Conservation (phyloP, 768 basidiomycete species). For the Termitomyces sp. region DNA sequence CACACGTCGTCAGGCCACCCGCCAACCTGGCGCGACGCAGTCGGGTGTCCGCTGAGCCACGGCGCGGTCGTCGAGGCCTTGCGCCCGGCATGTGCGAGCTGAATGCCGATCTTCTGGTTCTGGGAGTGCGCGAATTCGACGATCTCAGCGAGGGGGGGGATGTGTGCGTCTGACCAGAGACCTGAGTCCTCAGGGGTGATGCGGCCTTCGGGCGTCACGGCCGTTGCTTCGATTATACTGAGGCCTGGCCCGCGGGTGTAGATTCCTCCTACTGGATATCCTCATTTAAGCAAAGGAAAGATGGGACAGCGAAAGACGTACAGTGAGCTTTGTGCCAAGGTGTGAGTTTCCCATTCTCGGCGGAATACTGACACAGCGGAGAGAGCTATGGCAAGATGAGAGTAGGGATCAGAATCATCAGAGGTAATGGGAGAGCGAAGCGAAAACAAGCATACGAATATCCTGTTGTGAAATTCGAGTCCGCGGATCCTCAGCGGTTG, state of each 20-base stretch:
- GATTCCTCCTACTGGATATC: constrained; percentile 42
- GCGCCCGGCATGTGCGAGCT: constrained; percentile 73
- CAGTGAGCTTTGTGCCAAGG: constrained; percentile 60
- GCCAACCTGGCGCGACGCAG: constrained; percentile 30
- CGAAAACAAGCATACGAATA: constrained; percentile 36
- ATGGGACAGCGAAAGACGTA: constrained; percentile 26
- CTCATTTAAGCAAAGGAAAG: background rate
- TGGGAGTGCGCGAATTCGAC: constrained; percentile 71
- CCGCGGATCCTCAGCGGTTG: constrained; percentile 50
- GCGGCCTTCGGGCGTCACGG: constrained; percentile 54
- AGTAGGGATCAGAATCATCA: background rate
- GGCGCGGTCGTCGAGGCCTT: constrained; percentile 63
- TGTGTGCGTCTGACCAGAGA: constrained; percentile 59
- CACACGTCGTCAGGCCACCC: constrained; percentile 52
- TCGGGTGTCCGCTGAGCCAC: constrained; percentile 40
- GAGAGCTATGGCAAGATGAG: constrained; percentile 28
- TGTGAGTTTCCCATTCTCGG: constrained; percentile 43
- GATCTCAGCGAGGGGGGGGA: constrained; percentile 37
- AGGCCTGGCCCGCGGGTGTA: constrained; percentile 49
- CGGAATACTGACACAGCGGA: constrained; percentile 58
- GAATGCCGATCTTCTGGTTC: constrained; percentile 64
- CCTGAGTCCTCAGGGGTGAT: constrained; percentile 63
- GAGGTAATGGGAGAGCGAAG: background rate
- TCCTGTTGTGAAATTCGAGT: constrained; percentile 47
- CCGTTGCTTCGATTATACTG: constrained; percentile 61